Evolutionary conservation across 192 early-diverging fungal genomes (phyloP), one percentile per base, ranked within the genome.

Genomic region (Haplosporangium gracile): DNA sequence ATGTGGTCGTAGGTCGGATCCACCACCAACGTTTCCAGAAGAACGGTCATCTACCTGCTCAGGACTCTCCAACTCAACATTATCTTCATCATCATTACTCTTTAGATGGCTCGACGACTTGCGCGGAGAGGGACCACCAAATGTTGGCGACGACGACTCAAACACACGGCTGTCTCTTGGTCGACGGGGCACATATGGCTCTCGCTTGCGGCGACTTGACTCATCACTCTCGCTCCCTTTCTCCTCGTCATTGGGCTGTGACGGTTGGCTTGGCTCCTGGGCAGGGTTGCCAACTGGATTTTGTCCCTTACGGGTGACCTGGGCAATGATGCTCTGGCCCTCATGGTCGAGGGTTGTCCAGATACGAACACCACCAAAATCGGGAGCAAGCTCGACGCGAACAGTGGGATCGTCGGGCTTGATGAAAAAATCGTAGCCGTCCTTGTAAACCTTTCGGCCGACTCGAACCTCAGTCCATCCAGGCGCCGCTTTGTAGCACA

Each of bases 391-490:
- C 43, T 91, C 90, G 5, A 91, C 88, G 11, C 89, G 80, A 36
- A 89, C 81, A 16, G 85, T 87, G 20, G 78, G 88, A 13, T 81
- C 80, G 34, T 82, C 77, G 7, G 92, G 91, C 40, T 79, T 79
- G 71, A 90, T 78, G 38, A 77, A 77, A 13, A 93, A 71, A 29
- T 92, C 88, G 43, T 90, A 82, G 0, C 92, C 92, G 32, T 85
- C 75, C 38, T 80, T 86, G 68, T 89, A 92, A 68, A 88, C 88
- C 32, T 82, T 83, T 3, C 85, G 76, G 8, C 86, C 81, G 11
- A 87, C 78, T 3, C 89, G 82, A 32, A 93, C 77, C 47, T 93
- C 92, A 16, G 90, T 91, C 71, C 89, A 88, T 45, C 90, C 88
- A 36, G 80, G 79, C 18, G 88, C 81, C 29, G 80, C 85, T 49